Evolutionary conservation across 306 rosid genomes (phyloP).

Genomic region (Trifolium subterraneum): DNA sequence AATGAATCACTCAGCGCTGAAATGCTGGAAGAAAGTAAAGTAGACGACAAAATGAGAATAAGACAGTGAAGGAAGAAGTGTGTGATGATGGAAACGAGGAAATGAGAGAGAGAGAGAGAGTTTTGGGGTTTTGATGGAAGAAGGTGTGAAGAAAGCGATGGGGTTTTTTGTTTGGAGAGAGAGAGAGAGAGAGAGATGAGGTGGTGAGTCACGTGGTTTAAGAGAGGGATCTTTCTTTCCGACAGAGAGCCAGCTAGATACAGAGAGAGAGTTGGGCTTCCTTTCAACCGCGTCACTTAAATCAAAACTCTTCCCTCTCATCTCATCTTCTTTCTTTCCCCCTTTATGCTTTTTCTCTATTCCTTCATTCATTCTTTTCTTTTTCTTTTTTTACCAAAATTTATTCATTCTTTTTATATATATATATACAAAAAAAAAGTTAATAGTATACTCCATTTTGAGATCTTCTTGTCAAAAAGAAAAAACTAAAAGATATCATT

Average conservation of each 20-base stretch:
- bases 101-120: conserved; percentile 35
- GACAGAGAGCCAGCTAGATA: conserved; percentile 57
- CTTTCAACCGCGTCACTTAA: conserved; percentile 63
- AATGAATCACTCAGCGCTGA: conserved; percentile 32
- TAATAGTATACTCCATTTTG: too few species aligned
- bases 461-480: too few species aligned
- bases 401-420: too few species aligned
- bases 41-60: conserved; percentile 15
- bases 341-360: neutral
- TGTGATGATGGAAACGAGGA: conserved; percentile 46
- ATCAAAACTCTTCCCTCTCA: conserved; percentile 36
- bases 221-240: conserved; percentile 43
- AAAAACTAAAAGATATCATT: too few species aligned
- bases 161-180: conserved; percentile 28
- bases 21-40: neutral
- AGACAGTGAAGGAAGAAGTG: neutral
- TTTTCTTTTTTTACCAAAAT: too few species aligned
- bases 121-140: neutral
- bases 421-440: too few species aligned
- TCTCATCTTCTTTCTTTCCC: neutral
- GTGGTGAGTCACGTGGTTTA: conserved; percentile 72
- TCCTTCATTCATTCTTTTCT: neutral
- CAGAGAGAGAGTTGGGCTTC: conserved; percentile 47
- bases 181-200: conserved; percentile 32
- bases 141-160: conserved; percentile 66